phyloP scores from a whole-genome alignment of 768 basidiomycete species.

The Hericium rajendrae region DNA sequence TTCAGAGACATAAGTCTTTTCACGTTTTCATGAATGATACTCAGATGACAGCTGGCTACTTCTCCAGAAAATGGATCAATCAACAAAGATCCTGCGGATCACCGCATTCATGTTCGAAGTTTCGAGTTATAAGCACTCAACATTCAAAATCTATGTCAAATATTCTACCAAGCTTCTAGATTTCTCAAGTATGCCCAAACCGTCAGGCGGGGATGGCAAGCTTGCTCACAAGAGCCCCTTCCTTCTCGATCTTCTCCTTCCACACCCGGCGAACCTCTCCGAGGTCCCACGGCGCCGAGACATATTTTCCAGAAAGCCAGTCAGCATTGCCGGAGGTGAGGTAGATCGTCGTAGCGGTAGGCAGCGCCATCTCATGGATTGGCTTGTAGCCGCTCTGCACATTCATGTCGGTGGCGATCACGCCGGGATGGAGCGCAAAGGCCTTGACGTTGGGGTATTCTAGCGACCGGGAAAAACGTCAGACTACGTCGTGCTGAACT shows the following conservation, averaged over 20 bases:
- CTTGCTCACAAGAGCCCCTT: not conserved
- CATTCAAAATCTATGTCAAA: no score
- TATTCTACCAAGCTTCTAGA: no score
- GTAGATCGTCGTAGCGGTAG: conserved; percentile 9
- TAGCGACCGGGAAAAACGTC: no score
- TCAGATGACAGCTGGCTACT: no score
- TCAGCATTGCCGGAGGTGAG: conserved; percentile 13
- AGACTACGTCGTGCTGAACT: not conserved
- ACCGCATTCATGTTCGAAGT: no score
- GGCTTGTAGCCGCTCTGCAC: not conserved
- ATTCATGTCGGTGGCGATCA: not conserved
- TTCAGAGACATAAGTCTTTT: no score
- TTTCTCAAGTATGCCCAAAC: no score
- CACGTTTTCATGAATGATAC: no score
- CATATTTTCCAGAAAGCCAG: conserved; percentile 11
- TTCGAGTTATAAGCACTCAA: no score
- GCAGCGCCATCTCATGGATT: not conserved
- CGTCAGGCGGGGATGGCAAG: not conserved
- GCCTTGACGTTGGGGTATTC: not conserved
- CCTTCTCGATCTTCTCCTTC: not conserved
- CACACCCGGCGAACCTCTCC: not conserved
- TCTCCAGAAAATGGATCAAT: no score
- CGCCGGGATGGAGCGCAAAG: not conserved
- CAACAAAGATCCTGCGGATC: no score
- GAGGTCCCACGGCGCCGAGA: not conserved